phyloP scores from a whole-genome alignment of 768 basidiomycete genomes.

The Suillus weaverae region DNA sequence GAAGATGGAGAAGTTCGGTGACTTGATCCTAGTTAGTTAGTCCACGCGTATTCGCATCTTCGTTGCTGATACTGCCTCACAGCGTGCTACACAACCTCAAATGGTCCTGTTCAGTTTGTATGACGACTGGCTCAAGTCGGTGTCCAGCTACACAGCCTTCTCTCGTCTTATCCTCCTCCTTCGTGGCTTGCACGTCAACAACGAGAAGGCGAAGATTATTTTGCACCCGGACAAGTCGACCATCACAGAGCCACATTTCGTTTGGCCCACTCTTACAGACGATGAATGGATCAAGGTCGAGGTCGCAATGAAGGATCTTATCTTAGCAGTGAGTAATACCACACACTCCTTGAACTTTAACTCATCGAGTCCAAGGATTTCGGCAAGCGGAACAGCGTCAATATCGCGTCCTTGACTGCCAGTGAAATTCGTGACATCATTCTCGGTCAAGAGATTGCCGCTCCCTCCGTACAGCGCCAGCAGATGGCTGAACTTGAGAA shows the following conservation, averaged over 20 bases:
- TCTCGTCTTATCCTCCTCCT: constrained; percentile 96
- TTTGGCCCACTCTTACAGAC: constrained; percentile 91
- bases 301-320: constrained; percentile 97
- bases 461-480: constrained; percentile 93
- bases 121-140: constrained; percentile 98
- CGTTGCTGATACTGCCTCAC: constrained; percentile 9
- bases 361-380: constrained; percentile 66
- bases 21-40: constrained; percentile 75
- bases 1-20: constrained; percentile 99
- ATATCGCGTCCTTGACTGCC: constrained; percentile 94
- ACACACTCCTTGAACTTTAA: background rate
- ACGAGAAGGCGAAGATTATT: constrained; percentile 99
- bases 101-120: constrained; percentile 99
- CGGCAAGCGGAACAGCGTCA: constrained; percentile 98
- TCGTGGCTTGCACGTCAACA: constrained; percentile 97
- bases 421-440: constrained; percentile 99
- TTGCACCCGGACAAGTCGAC: constrained; percentile 96
- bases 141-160: constrained; percentile 99
- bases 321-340: constrained; percentile 63
- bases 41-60: background rate
- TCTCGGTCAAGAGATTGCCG: constrained; percentile 96
- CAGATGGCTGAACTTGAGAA: constrained; percentile 99
- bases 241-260: constrained; percentile 95
- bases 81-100: constrained; percentile 97
- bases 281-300: constrained; percentile 99